phyloP scores from a whole-genome alignment of 2,329 filamentous ascomycete genomes.

The Penicillium glabrum region DNA sequence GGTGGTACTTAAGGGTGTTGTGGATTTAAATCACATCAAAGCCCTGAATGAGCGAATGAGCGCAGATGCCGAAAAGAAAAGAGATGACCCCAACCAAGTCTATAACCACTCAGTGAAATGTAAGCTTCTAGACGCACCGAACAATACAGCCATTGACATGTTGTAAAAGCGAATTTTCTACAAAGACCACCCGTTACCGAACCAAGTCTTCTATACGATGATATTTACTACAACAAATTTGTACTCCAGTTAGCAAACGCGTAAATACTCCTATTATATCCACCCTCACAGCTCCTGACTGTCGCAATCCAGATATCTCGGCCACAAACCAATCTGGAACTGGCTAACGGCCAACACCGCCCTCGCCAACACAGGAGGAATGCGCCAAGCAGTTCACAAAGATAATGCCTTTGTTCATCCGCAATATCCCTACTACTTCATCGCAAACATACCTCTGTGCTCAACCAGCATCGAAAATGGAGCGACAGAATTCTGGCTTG shows the following conservation, averaged over 20 bases:
- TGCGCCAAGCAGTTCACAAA: constrained; percentile 54
- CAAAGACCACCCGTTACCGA: background rate
- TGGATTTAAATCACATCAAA: background rate
- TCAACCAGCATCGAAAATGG: constrained; percentile 55
- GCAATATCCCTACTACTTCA: constrained; percentile 54
- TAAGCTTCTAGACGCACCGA: background rate
- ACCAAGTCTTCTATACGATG: background rate
- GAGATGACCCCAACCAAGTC: background rate
- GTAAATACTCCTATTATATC: background rate
- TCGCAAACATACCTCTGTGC: constrained; percentile 56
- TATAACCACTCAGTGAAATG: constrained; percentile 2
- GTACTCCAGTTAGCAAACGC: background rate
- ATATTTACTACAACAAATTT: background rate
- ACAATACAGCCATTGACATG: background rate
- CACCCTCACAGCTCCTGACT: background rate
- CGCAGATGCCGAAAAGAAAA: background rate
- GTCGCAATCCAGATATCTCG: background rate
- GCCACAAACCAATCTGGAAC: constrained; percentile 1
- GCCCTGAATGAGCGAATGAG: background rate
- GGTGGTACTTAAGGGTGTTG: background rate
- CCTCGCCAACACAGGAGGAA: background rate
- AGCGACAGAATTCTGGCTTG: constrained; percentile 61
- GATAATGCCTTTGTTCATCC: constrained; percentile 62
- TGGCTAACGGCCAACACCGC: constrained; percentile 1
- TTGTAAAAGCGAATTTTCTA: background rate